Evolutionary conservation across 2,329 filamentous ascomycete species (phyloP).

Genomic region (Neurospora sp.): DNA sequence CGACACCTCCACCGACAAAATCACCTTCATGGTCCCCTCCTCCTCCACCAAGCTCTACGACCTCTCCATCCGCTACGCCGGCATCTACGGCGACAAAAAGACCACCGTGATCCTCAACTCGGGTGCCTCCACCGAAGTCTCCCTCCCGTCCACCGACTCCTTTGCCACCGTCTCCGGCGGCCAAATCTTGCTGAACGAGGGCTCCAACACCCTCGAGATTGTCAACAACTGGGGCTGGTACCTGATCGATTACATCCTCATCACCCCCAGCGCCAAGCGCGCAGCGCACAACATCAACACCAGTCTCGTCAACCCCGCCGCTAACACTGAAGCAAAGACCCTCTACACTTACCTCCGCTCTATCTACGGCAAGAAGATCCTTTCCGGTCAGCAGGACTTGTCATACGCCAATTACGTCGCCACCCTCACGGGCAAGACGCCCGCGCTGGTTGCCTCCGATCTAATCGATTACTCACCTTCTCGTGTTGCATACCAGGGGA

Average conservation of each 20-base stretch:
- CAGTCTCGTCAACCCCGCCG: conserved; percentile 28
- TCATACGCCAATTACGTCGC: conserved; percentile 32
- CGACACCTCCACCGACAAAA: conserved; percentile 30
- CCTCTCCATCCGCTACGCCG: conserved; percentile 33
- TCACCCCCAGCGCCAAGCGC: conserved; percentile 12
- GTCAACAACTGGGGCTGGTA: conserved; percentile 41
- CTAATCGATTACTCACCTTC: conserved; percentile 40
- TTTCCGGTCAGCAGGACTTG: conserved; percentile 39
- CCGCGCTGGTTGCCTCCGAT: conserved; percentile 35
- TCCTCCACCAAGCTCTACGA: conserved; percentile 30
- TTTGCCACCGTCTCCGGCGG: conserved; percentile 32
- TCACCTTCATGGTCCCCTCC: conserved; percentile 32
- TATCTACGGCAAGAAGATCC: conserved; percentile 36
- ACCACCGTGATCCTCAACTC: conserved; percentile 34
- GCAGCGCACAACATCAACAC: conserved; percentile 13
- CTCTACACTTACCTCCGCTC: conserved; percentile 32
- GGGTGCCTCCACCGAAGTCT: conserved; percentile 31
- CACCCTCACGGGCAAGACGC: conserved; percentile 35
- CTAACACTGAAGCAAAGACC: conserved; percentile 26
- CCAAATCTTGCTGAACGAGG: conserved; percentile 33
- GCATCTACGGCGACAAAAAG: conserved; percentile 35
- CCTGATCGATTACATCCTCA: conserved; percentile 34
- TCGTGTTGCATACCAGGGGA: conserved; percentile 30
- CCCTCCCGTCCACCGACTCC: conserved; percentile 26
- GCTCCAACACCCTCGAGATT: conserved; percentile 34